Conservation (phyloP, 768 basidiomycete genomes). For the Holtermannia corniformis region DNA sequence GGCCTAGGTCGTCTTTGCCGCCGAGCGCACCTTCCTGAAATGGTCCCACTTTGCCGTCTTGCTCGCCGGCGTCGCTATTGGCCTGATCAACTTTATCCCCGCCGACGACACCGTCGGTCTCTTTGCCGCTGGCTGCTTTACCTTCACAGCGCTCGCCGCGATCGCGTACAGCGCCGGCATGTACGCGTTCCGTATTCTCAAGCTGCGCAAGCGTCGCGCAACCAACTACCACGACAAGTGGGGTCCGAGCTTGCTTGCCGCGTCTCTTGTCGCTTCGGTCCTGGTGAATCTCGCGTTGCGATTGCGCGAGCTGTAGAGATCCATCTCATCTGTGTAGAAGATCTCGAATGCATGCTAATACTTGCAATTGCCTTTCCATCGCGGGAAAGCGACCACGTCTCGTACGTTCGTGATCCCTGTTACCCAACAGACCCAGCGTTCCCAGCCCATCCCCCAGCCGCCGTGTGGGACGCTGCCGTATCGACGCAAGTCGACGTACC, state of each 20-base stretch:
- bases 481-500: slow-evolving; percentile 70
- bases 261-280: slow-evolving; percentile 27
- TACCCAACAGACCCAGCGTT: slow-evolving; percentile 77
- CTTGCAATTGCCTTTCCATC: slow-evolving; percentile 51
- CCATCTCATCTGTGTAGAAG: too few relatives aligned
- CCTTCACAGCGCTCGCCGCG: slow-evolving; percentile 73
- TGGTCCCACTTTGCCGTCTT: slow-evolving; percentile 54
- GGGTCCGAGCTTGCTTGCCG: slow-evolving; percentile 36
- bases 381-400: slow-evolving; percentile 84
- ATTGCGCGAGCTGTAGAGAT: slow-evolving; percentile 30
- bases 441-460: slow-evolving; percentile 94
- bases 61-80: slow-evolving; percentile 51
- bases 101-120: slow-evolving; percentile 53
- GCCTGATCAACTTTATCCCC: slow-evolving; percentile 38
- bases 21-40: slow-evolving; percentile 77
- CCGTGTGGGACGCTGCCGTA: slow-evolving; percentile 86
- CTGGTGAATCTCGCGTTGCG: slow-evolving; percentile 34
- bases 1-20: slow-evolving; percentile 63
- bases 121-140: slow-evolving; percentile 80
- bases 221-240: slow-evolving; percentile 39
- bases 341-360: slow-evolving; percentile 21
- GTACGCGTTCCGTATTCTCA: slow-evolving; percentile 36
- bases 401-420: slow-evolving; percentile 81
- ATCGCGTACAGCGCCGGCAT: slow-evolving; percentile 66
- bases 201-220: slow-evolving; percentile 31